Evolutionary conservation across 1,284 basidiomycete species (phyloP), one percentile per base, ranked within the genome.

Genomic region (Leccinum pseudoinsigne): DNA sequence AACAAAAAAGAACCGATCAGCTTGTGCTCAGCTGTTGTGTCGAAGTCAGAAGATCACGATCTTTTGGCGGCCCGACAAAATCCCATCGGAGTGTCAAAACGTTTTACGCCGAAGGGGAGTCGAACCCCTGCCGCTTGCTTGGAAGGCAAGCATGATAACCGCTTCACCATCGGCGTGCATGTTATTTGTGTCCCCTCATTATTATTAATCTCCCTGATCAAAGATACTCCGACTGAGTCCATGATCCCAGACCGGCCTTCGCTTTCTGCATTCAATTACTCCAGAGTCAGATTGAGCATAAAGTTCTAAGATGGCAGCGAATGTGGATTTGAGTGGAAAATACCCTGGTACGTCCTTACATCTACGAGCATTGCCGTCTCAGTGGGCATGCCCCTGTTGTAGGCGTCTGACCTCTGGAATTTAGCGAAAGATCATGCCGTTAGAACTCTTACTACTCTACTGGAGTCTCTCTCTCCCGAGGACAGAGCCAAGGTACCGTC

Each of bases 101-200:
- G 1, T 34, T 34, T 34, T 86, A 86, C 84, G 80, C 83, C 79
- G 81, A 85, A 85, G 80, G 87, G 86, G 86, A 88, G 82, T 88
- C 86, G 87, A 88, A 88, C 86, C 86, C 86, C 81, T 86, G 87
- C 87, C 87, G 86, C 86, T 89, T 89, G 87, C 87, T 88, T 89
- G 87, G 87, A 89, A 89, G 87, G 86, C 87, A 88, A 88, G 87
- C 86, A 89, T 89, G 86, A 89, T 89, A 89, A 88, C 87, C 87
- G 81, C 85, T 89, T 88, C 87, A 89, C 87, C 87, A 89, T 36
- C 36, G 38, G 38, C 14, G 38, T 40, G 3, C 38, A 40, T 40
- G 38, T 40, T 16, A 16, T 8, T 8, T 16, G 14, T 8, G 7
- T 40, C 14, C 3, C 38, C 38, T 40, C 1, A 40, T 38, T 0